These are phyloP conservation scores for Nannochloris sp. DNA, from an alignment of 139 green algal species.

Conservation along the genomic window DNA sequence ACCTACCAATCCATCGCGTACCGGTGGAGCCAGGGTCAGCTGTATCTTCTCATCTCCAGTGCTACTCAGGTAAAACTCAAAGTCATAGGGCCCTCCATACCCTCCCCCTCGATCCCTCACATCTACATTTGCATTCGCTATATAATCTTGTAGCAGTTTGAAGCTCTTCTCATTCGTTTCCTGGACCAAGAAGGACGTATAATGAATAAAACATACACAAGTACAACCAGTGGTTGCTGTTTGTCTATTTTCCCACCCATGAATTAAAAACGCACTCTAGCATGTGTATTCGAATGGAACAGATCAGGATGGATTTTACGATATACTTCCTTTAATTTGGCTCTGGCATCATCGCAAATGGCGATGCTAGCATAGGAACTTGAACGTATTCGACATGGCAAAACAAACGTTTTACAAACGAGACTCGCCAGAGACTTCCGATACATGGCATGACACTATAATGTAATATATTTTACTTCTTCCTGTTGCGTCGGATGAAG, in stretches of 20 bases:
- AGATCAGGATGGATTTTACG: conserved; percentile 48
- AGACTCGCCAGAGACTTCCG: too few relatives aligned
- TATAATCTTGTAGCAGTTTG: conserved; percentile 59
- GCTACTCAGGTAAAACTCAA: conserved; percentile 39
- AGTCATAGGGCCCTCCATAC: conserved; percentile 36
- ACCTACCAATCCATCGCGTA: neutral
- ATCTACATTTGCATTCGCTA: conserved; percentile 12
- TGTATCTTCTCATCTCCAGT: neutral
- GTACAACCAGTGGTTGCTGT: neutral
- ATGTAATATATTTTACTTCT: too few relatives aligned
- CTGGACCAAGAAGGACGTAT: conserved; percentile 11
- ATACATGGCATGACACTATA: too few relatives aligned
- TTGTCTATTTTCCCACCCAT: too few relatives aligned
- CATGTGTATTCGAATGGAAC: conserved; percentile 28
- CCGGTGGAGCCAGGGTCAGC: conserved; percentile 1
- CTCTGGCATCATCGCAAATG: neutral
- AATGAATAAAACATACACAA: conserved; percentile 6
- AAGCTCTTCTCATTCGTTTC: conserved; percentile 47
- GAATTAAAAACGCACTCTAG: conserved; percentile 5
- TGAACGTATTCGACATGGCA: too few relatives aligned
- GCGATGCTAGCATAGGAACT: neutral
- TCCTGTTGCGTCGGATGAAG: too few relatives aligned
- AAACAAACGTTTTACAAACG: too few relatives aligned
- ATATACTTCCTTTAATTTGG: conserved; percentile 33
- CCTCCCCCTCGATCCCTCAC: conserved; percentile 12